A percentile compares a stretch with the other conserved stretches of the same genome.
These are phyloP conservation scores for Populus hybrid DNA, from an alignment of 441 rosid genomes.

Conservation along the genomic window DNA sequence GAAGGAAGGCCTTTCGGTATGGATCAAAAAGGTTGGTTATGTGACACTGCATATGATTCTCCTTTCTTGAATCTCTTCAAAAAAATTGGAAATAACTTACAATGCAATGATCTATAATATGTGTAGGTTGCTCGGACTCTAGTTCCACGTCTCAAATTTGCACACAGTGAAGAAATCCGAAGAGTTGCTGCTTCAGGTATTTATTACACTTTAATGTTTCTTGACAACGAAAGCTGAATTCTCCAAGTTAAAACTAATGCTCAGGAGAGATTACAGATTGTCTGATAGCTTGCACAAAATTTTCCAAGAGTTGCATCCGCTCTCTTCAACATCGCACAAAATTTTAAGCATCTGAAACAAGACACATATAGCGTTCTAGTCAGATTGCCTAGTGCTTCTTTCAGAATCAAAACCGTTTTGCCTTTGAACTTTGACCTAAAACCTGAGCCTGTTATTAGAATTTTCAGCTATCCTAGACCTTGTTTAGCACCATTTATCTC, in stretches of 20 bases:
- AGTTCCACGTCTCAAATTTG: constrained; percentile 11
- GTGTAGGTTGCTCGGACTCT: constrained; percentile 16
- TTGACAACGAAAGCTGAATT: not conserved
- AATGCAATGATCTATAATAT: not conserved
- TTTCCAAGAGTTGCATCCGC: too few species aligned
- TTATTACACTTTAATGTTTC: not conserved
- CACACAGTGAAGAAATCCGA: not conserved
- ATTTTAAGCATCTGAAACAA: too few species aligned
- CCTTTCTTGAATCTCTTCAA: not conserved
- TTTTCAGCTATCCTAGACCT: too few species aligned
- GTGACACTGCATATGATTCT: not conserved
- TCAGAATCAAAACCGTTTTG: too few species aligned
- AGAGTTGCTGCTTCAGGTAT: constrained; percentile 4
- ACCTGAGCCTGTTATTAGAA: too few species aligned
- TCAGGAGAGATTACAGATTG: not conserved
- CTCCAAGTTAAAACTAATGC: not conserved
- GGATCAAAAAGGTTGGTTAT: constrained; percentile 52
- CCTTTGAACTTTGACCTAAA: too few species aligned
- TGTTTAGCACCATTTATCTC: too few species aligned
- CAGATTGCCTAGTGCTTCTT: too few species aligned
- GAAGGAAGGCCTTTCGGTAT: constrained; percentile 49
- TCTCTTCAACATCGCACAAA: too few species aligned
- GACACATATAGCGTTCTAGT: too few species aligned
- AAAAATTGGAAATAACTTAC: not conserved
- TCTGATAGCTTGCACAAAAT: not conserved